These are phyloP conservation scores for Mycocentrospora acerina DNA, from an alignment of 2,329 filamentous ascomycete species.

Conservation along the genomic window DNA sequence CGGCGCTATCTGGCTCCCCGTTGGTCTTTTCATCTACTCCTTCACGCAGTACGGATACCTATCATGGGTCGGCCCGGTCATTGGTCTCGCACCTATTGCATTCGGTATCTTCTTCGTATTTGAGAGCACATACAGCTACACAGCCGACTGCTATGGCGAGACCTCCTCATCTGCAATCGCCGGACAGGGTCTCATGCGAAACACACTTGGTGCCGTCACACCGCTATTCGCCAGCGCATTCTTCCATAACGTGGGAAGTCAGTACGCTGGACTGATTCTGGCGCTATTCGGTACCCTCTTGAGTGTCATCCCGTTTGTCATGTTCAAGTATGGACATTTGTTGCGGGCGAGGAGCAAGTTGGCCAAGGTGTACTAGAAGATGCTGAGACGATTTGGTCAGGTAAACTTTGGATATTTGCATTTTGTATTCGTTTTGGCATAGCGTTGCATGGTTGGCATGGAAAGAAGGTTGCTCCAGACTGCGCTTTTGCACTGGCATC, in stretches of 20 bases:
- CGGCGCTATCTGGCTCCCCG: conserved; percentile 33
- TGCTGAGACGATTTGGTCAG: background rate
- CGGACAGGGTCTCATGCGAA: conserved; percentile 55
- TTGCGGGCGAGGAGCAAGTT: conserved; percentile 45
- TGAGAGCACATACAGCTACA: conserved; percentile 52
- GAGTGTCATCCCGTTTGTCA: conserved; percentile 48
- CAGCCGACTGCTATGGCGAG: conserved; percentile 56
- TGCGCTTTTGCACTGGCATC: too few species aligned
- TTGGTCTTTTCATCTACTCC: conserved; percentile 50
- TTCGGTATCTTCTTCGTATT: conserved; percentile 58
- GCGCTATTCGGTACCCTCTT: conserved; percentile 49
- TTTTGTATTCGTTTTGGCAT: too few species aligned
- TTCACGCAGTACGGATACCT: conserved; percentile 56
- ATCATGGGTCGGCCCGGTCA: conserved; percentile 52
- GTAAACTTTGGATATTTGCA: too few species aligned
- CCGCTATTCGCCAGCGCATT: conserved; percentile 56
- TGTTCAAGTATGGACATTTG: conserved; percentile 46
- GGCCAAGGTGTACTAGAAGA: conserved; percentile 30
- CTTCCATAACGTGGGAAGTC: conserved; percentile 56
- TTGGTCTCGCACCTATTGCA: conserved; percentile 53
- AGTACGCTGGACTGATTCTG: conserved; percentile 54
- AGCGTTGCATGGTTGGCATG: too few species aligned
- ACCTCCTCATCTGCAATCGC: conserved; percentile 49
- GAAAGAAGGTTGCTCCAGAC: too few species aligned
- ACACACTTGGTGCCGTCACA: conserved; percentile 55